Base-by-base conservation (phyloP, 805 yeast genomes). In the Ogataea wickerhamii region DNA sequence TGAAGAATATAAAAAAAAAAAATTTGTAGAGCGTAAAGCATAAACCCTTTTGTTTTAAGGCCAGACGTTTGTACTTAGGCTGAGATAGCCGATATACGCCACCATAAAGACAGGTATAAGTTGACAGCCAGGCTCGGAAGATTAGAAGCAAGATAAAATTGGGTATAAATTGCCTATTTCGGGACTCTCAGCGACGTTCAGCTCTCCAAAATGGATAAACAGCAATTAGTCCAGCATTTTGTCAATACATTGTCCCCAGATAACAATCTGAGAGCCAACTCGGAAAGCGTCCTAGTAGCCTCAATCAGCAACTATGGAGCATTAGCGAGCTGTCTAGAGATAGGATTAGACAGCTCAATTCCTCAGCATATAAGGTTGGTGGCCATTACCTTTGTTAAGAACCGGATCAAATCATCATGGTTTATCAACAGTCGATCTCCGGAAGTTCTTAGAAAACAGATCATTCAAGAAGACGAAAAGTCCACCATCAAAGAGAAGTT, bases 301-400 rank as follows among this genome's bases (percentile, higher is more conserved):
- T 70, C 62, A 36, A 71, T 68, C 49, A 63, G 63, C 40, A 67
- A 64, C 39, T 64, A 68, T 6, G 76, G 76, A 5, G 70, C 69
- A 45, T 62, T 74, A 11, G 61, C 67, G 7, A 64, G 62, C 43
- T 63, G 72, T 34, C 61, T 74, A 17, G 74, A 68, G 19, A 60
- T 74, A 42, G 58, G 66, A 18, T 48, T 52, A 10, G 75, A 71
- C 36, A 49, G 52, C 8, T 45, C 59, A 14, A 57, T 73, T 12
- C 66, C 76, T 5, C 60, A 63, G 2, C 74, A 69, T 18, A 70
- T 83, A 34, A 74, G 80, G 49, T 66, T 77, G 34, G 85, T 94
- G 10, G 82, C 94, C 2, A 88, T 93, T 0, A 80, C 91, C 4
- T 87, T 78, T 60, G 76, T 87, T 60, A 91, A 91, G 58, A 89